These are phyloP conservation scores for Ophiocytium majus DNA, from an alignment of 352 stramenopile species.

Conservation along the genomic window DNA sequence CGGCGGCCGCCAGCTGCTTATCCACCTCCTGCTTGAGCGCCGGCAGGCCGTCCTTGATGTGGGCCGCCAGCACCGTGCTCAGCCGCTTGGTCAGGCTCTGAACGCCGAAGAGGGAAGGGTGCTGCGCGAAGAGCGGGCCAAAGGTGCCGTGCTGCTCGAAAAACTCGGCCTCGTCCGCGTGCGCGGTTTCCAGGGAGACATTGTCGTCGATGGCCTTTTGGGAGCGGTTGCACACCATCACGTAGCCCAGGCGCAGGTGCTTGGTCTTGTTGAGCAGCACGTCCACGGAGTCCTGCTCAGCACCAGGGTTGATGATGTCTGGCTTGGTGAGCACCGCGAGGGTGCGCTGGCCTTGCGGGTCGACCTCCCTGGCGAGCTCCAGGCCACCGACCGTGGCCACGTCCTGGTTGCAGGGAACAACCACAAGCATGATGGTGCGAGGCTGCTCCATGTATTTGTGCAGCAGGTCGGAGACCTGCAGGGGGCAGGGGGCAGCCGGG, in stretches of 20 bases:
- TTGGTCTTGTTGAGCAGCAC: conserved; percentile 90
- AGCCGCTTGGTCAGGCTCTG: background rate
- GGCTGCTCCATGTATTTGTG: conserved; percentile 69
- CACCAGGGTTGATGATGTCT: conserved; percentile 67
- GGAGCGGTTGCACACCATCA: conserved; percentile 72
- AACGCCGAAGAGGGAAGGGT: background rate
- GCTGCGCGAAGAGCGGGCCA: background rate
- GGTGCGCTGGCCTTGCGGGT: conserved; percentile 57
- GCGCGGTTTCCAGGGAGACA: background rate
- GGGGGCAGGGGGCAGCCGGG: no score
- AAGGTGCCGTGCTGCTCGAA: background rate
- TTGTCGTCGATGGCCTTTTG: background rate
- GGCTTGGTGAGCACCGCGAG: conserved; percentile 62
- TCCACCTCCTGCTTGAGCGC: background rate
- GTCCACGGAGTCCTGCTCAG: conserved; percentile 66
- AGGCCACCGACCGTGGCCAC: conserved; percentile 76
- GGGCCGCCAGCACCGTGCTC: background rate
- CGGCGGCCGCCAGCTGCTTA: background rate
- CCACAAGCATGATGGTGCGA: conserved; percentile 72
- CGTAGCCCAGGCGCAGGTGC: conserved; percentile 93
- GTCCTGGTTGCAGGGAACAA: conserved; percentile 74
- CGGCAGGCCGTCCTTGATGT: background rate
- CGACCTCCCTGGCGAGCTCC: conserved; percentile 64
- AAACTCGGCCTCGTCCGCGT: background rate
- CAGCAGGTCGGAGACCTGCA: conserved; percentile 69